phyloP scores from a whole-genome alignment of 495 filamentous ascomycete genomes.

The Zalerion maritima region DNA sequence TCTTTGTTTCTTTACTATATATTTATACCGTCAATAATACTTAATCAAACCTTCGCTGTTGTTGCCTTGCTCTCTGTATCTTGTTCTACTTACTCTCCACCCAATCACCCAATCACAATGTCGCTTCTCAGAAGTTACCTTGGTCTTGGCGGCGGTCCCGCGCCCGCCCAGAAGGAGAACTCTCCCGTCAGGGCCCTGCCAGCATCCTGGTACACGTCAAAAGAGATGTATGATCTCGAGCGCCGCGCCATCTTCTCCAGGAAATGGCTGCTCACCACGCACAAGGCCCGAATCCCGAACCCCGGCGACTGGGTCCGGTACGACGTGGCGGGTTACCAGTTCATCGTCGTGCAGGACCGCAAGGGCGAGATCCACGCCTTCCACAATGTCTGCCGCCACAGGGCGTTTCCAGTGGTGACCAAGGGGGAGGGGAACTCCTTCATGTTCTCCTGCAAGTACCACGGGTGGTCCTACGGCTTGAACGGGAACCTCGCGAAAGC shows the following conservation, averaged over 20 bases:
- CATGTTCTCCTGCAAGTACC: constrained; percentile 44
- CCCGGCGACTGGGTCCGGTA: constrained; percentile 35
- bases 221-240: constrained; percentile 38
- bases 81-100: too few relatives aligned
- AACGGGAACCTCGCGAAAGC: constrained; percentile 43
- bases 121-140: constrained; percentile 12
- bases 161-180: constrained; percentile 2
- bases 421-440: constrained; percentile 31
- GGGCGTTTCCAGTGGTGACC: constrained; percentile 40
- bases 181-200: constrained; percentile 24
- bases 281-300: constrained; percentile 28
- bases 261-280: constrained; percentile 40
- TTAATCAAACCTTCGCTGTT: too few relatives aligned
- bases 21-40: too few relatives aligned
- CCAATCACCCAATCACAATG: too few relatives aligned
- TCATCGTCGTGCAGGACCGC: constrained; percentile 35
- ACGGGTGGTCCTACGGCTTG: constrained; percentile 48
- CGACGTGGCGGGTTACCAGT: constrained; percentile 31
- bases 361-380: constrained; percentile 39
- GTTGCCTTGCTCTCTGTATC: too few relatives aligned
- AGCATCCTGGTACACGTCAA: constrained; percentile 33
- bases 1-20: too few relatives aligned
- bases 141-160: constrained; percentile 9
- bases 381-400: constrained; percentile 44
- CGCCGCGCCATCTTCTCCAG: constrained; percentile 37